A percentile compares a stretch with the other conserved stretches of the same genome.
phyloP scores from a whole-genome alignment of 345 rosid species.

The Psidium guajava region DNA sequence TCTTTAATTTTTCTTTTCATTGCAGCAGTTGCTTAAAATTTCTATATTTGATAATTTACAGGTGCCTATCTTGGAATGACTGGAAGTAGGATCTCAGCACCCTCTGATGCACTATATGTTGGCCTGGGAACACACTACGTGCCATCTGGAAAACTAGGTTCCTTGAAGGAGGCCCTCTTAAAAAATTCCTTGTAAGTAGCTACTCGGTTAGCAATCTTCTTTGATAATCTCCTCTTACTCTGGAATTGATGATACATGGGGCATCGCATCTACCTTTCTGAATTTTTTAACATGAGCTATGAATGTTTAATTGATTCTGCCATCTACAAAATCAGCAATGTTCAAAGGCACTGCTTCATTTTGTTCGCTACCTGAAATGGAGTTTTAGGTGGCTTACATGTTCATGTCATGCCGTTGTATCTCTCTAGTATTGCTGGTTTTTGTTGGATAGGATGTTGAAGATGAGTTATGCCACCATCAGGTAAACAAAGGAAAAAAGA shows the following conservation, averaged over 20 bases:
- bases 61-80: slow-evolving; percentile 94
- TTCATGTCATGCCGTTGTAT: not conserved
- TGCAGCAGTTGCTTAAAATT: not conserved
- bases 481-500: not conserved
- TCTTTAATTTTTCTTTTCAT: not conserved
- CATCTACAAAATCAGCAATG: not conserved
- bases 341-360: not conserved
- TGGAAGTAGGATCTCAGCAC: slow-evolving; percentile 72
- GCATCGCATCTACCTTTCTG: not conserved
- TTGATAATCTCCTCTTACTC: not conserved
- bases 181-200: slow-evolving; percentile 42
- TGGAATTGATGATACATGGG: not conserved
- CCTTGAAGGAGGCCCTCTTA: slow-evolving; percentile 66
- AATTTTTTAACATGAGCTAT: not conserved
- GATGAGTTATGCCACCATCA: not conserved
- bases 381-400: no score
- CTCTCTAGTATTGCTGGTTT: not conserved
- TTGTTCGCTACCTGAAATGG: no score
- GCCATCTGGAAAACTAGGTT: slow-evolving; percentile 51
- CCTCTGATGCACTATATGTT: slow-evolving; percentile 69
- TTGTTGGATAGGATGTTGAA: not conserved
- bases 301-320: not conserved
- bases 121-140: slow-evolving; percentile 88
- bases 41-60: slow-evolving; percentile 16
- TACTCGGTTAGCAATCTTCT: not conserved